These are phyloP conservation scores for Jackrogersella minutella DNA, from an alignment of 495 filamentous ascomycete species.

Conservation along the genomic window DNA sequence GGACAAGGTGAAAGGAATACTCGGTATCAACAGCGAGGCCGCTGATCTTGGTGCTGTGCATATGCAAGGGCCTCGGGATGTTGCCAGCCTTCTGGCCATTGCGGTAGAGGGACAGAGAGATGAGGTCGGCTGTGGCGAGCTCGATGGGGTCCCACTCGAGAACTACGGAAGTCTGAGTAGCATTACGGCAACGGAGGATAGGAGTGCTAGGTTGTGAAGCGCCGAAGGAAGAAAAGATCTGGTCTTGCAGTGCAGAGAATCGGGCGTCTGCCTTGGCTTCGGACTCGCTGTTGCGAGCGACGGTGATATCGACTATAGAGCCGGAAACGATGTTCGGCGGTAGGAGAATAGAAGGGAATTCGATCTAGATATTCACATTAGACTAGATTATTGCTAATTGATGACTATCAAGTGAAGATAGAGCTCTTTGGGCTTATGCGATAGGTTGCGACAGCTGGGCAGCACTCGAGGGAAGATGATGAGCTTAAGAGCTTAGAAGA, in stretches of 20 bases:
- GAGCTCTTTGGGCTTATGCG: constrained; percentile 22
- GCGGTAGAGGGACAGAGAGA: constrained; percentile 87
- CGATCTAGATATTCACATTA: constrained; percentile 72
- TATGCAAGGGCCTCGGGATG: constrained; percentile 84
- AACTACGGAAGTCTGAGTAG: constrained; percentile 95
- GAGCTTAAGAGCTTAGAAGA: not conserved
- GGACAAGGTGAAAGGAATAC: constrained; percentile 91
- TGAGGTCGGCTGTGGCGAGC: constrained; percentile 88
- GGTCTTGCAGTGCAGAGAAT: constrained; percentile 85
- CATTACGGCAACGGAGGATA: constrained; percentile 88
- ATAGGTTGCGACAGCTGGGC: constrained; percentile 22
- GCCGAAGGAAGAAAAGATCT: constrained; percentile 87
- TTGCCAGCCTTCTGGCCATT: constrained; percentile 95
- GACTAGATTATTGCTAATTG: constrained; percentile 13
- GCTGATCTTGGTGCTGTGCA: constrained; percentile 93
- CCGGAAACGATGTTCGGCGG: constrained; percentile 93
- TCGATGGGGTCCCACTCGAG: constrained; percentile 98
- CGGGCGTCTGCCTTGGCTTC: constrained; percentile 74
- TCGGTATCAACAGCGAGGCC: constrained; percentile 95
- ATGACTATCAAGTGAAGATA: not conserved
- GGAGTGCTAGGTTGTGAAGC: constrained; percentile 79
- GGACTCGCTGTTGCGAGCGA: constrained; percentile 82
- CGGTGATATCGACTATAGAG: constrained; percentile 97
- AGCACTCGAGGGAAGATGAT: not conserved
- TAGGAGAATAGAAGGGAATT: constrained; percentile 97